Conservation (phyloP, 805 yeast species). For the Wickerhamomyces queroliae region DNA sequence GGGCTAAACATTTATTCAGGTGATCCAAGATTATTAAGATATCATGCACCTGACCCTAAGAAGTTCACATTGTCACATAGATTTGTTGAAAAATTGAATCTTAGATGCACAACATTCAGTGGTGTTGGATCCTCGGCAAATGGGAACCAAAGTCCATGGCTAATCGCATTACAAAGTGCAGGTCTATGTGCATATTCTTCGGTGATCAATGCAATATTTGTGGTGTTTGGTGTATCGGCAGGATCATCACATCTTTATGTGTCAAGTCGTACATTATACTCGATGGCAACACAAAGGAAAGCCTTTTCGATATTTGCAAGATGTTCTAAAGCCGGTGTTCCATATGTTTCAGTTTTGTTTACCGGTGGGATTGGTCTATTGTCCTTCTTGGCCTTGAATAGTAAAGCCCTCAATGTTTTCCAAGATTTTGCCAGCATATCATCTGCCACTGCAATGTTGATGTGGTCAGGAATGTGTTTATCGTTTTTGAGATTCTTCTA, state of each 20-base stretch:
- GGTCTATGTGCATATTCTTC: conserved; percentile 44
- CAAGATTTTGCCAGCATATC: conserved; percentile 62
- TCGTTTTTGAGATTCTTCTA: conserved; percentile 59
- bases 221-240: conserved; percentile 49
- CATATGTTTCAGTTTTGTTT: conserved; percentile 61
- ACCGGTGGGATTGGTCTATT: conserved; percentile 56
- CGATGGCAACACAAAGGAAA: conserved; percentile 46
- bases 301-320: conserved; percentile 54
- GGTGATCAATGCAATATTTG: conserved; percentile 42
- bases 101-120: conserved; percentile 2
- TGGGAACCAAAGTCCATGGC: conserved; percentile 51
- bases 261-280: conserved; percentile 49
- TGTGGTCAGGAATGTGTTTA: conserved; percentile 72
- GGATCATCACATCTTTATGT: conserved; percentile 52
- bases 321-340: conserved; percentile 63
- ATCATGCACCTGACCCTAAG: conserved; percentile 25
- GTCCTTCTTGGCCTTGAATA: conserved; percentile 54
- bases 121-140: conserved; percentile 5
- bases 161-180: conserved; percentile 48
- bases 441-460: conserved; percentile 70
- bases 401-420: conserved; percentile 55
- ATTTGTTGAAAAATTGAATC: conserved; percentile 7
- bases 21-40: conserved; percentile 64
- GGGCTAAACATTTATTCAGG: conserved; percentile 73
- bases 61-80: conserved; percentile 1